phyloP scores from a whole-genome alignment of 192 early-diverging fungal species.

The Mortierella claussenii region DNA sequence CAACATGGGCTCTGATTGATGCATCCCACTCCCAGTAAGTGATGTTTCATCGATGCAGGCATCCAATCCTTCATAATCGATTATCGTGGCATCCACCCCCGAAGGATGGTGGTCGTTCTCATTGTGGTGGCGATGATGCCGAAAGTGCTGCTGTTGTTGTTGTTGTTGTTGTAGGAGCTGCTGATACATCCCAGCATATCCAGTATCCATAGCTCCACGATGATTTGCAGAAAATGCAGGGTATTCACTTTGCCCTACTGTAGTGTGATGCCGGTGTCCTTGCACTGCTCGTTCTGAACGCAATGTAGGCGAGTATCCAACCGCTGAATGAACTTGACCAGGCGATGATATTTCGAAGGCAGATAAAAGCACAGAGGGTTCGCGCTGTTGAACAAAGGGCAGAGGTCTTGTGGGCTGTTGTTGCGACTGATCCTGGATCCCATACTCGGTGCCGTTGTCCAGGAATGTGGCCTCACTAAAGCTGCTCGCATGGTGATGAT shows the following conservation, averaged over 20 bases:
- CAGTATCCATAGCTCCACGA: not conserved
- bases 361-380: no score
- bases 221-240: not conserved
- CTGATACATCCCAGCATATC: no score
- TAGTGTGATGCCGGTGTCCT: constrained; percentile 4
- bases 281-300: not conserved
- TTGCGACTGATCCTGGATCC: no score
- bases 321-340: not conserved
- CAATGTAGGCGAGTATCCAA: constrained; percentile 23
- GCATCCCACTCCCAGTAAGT: constrained; percentile 3
- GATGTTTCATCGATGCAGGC: constrained; percentile 27
- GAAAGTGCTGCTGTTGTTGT: not conserved
- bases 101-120: constrained; percentile 5
- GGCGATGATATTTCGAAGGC: no score
- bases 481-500: no score
- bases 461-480: no score
- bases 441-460: no score
- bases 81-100: constrained; percentile 8
- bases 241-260: not conserved
- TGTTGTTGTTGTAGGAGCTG: no score
- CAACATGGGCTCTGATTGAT: not conserved
- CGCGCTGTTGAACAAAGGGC: not conserved
- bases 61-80: constrained; percentile 57
- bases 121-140: constrained; percentile 14
- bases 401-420: not conserved